These are phyloP conservation scores for Cicer bijugum DNA, from an alignment of 306 rosid genomes.

Conservation along the genomic window DNA sequence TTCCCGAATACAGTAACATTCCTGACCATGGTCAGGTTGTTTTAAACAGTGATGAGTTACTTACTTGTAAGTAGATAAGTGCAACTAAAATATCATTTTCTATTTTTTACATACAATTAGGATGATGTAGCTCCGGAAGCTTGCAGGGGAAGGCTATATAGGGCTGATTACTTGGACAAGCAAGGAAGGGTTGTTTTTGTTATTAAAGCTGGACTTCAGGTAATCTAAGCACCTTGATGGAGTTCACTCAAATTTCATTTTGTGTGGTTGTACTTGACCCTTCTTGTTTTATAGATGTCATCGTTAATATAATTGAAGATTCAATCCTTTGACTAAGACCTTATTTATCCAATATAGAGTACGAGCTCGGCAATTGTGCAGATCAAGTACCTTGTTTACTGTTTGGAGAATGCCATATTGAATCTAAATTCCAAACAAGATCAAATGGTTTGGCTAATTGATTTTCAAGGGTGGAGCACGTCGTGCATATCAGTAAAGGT, in stretches of 20 bases:
- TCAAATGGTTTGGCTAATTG: conserved; percentile 83
- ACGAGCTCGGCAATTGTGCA: conserved; percentile 52
- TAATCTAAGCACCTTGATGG: conserved; percentile 39
- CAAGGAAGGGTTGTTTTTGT: conserved; percentile 74
- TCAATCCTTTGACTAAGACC: conserved; percentile 34
- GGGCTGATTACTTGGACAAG: conserved; percentile 70
- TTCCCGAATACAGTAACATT: conserved; percentile 3
- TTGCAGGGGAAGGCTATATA: conserved; percentile 59
- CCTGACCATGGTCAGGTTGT: conserved; percentile 7
- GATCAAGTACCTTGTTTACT: conserved; percentile 72
- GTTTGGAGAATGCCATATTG: conserved; percentile 80
- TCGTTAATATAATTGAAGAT: conserved; percentile 17
- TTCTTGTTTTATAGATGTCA: neutral
- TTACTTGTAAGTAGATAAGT: conserved; percentile 4
- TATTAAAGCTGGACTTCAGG: conserved; percentile 78
- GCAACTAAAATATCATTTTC: conserved; percentile 28
- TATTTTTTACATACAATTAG: conserved; percentile 41
- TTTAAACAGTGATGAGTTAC: conserved; percentile 28
- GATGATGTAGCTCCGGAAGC: conserved; percentile 64
- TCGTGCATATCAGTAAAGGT: conserved; percentile 65
- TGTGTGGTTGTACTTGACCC: neutral
- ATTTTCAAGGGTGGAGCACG: conserved; percentile 74
- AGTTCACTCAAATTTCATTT: conserved; percentile 2
- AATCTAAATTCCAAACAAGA: conserved; percentile 59
- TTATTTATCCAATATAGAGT: conserved; percentile 52